Percentiles rank a stretch among this genome's conserved stretches.
phyloP scores from a whole-genome alignment of 495 filamentous ascomycete species.

The Penicillium antarcticum region DNA sequence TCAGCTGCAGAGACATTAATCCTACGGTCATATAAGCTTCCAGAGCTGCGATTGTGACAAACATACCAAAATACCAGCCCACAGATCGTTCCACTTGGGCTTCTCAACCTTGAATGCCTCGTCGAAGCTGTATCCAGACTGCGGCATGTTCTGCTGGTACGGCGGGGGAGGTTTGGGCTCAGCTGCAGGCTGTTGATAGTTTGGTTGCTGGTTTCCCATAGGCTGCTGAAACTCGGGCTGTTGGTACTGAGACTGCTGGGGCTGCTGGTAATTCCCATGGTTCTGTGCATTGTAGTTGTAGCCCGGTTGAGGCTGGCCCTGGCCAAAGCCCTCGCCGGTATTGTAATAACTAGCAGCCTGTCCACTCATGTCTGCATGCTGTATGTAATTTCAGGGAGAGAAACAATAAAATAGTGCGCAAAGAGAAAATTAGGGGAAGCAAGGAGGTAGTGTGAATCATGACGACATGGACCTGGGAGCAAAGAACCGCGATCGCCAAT shows the following conservation, averaged over 20 bases:
- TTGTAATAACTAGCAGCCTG: constrained; percentile 44
- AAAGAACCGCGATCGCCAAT: background rate
- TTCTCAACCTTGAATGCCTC: constrained; percentile 75
- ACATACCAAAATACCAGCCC: constrained; percentile 75
- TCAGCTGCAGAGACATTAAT: constrained; percentile 48
- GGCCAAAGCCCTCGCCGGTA: constrained; percentile 21
- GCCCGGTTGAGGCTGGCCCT: constrained; percentile 16
- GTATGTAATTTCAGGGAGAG: background rate
- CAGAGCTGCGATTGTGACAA: background rate
- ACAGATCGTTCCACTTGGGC: constrained; percentile 85
- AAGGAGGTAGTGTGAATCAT: background rate
- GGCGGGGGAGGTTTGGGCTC: constrained; percentile 30
- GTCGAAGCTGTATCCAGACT: constrained; percentile 54
- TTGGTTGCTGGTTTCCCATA: background rate
- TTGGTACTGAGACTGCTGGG: constrained; percentile 2
- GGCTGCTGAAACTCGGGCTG: constrained; percentile 1
- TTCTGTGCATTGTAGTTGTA: constrained; percentile 11
- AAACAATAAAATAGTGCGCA: background rate
- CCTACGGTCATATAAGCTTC: background rate
- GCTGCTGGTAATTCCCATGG: constrained; percentile 15
- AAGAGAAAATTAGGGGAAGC: background rate
- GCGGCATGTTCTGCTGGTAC: constrained; percentile 26
- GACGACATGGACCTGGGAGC: background rate
- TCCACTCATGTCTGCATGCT: constrained; percentile 37
- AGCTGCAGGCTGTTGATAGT: constrained; percentile 2